Percentiles rank a stretch among this genome's conserved stretches.
Evolutionary conservation across 805 yeast species (phyloP).

Genomic region (Isabelozyma heimii): DNA sequence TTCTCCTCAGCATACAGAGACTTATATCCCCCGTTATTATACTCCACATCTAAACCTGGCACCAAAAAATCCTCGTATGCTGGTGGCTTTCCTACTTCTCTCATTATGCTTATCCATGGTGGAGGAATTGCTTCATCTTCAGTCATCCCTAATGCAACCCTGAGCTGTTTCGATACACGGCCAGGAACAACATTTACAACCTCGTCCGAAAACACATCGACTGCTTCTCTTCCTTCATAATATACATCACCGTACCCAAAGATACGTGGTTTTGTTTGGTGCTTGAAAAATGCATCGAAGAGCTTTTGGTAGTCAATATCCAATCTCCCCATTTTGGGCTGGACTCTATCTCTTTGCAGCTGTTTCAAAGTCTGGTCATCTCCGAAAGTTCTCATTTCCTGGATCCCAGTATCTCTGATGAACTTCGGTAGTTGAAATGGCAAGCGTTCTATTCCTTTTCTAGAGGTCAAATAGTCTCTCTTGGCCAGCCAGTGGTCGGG

Average conservation of each 20-base stretch:
- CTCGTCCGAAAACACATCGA: conserved; percentile 35
- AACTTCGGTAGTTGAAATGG: conserved; percentile 78
- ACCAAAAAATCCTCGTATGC: conserved; percentile 65
- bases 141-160: conserved; percentile 66
- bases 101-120: conserved; percentile 80
- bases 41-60: conserved; percentile 43
- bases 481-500: conserved; percentile 85
- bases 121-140: conserved; percentile 50
- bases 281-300: conserved; percentile 82
- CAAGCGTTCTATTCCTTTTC: conserved; percentile 62
- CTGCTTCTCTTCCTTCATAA: conserved; percentile 68
- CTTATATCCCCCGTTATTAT: conserved; percentile 34
- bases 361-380: conserved; percentile 65
- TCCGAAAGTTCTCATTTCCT: conserved; percentile 73
- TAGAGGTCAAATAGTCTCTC: conserved; percentile 66
- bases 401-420: conserved; percentile 79
- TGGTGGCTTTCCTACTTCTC: conserved; percentile 77
- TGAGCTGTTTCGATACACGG: conserved; percentile 54
- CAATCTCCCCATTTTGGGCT: conserved; percentile 81
- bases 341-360: conserved; percentile 76
- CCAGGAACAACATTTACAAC: conserved; percentile 62
- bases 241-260: conserved; percentile 72
- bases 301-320: conserved; percentile 83
- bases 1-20: conserved; percentile 7
- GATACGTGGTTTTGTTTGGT: conserved; percentile 71